A percentile compares a stretch with the other conserved stretches of the same genome.
Conservation (phyloP, 176 grass and related monocot species). For the Secale cereale region DNA sequence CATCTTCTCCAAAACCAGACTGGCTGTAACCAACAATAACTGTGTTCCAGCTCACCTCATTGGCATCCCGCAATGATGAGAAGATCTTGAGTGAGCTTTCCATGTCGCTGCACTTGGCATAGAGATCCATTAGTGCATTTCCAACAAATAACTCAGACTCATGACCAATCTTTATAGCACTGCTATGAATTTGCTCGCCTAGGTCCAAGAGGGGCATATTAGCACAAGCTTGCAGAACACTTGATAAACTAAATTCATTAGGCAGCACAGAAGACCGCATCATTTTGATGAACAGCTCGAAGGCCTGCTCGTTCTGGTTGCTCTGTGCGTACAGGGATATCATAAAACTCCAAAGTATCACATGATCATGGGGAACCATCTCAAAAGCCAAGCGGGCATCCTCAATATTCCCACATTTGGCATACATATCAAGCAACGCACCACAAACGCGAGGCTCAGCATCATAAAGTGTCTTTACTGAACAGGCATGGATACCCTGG, state of each 20-base stretch:
- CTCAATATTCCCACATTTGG: constrained; percentile 49
- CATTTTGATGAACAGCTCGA: not conserved
- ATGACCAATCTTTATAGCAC: constrained; percentile 58
- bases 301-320: constrained; percentile 51
- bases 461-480: constrained; percentile 30
- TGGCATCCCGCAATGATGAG: constrained; percentile 30
- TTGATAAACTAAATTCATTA: constrained; percentile 50
- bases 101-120: constrained; percentile 69
- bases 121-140: constrained; percentile 73
- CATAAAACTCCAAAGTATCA: constrained; percentile 35
- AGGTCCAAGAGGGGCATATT: constrained; percentile 37
- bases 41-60: constrained; percentile 83
- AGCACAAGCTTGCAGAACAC: constrained; percentile 50
- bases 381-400: constrained; percentile 56
- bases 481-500: constrained; percentile 35
- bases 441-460: constrained; percentile 37
- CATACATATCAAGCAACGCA: constrained; percentile 45
- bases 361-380: constrained; percentile 38
- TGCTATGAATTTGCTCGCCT: constrained; percentile 39
- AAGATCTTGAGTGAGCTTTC: constrained; percentile 48
- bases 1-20: constrained; percentile 47
- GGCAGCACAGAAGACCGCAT: constrained; percentile 42
- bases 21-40: constrained; percentile 61
- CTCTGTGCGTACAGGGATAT: constrained; percentile 48
- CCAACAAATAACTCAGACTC: constrained; percentile 65